Conservation (phyloP, 495 filamentous ascomycete species). For the Collariella sp. region DNA sequence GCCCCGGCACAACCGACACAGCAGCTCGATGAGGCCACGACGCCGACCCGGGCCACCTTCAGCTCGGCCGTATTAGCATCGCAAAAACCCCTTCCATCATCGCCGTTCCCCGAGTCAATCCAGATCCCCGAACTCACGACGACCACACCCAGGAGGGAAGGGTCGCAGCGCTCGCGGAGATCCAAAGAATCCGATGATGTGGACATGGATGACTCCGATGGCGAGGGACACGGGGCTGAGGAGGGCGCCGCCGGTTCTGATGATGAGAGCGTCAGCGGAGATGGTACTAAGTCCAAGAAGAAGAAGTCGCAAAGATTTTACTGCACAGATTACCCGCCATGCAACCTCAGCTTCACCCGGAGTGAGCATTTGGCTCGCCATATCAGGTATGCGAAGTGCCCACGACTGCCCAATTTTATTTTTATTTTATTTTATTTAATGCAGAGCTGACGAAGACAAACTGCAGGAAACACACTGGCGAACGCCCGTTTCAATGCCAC, state of each 20-base stretch:
- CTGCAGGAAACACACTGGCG: constrained; percentile 87
- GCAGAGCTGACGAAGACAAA: constrained; percentile 20
- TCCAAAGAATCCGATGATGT: constrained; percentile 65
- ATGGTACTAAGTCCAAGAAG: constrained; percentile 68
- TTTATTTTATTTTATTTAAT: too few relatives aligned
- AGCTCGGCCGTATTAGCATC: constrained; percentile 31
- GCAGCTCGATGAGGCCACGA: constrained; percentile 43
- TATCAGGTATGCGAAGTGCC: constrained; percentile 55
- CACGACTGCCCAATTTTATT: not conserved
- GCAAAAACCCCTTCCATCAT: constrained; percentile 54
- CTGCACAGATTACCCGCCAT: constrained; percentile 94
- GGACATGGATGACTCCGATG: constrained; percentile 69
- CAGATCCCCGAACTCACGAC: constrained; percentile 38
- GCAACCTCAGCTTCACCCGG: constrained; percentile 87
- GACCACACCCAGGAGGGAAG: constrained; percentile 42
- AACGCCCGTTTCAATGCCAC: constrained; percentile 95
- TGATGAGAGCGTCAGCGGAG: constrained; percentile 59
- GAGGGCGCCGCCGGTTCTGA: constrained; percentile 69
- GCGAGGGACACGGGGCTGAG: constrained; percentile 32
- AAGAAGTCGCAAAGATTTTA: constrained; percentile 97
- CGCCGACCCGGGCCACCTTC: constrained; percentile 57
- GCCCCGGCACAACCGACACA: constrained; percentile 36
- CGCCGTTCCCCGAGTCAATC: constrained; percentile 47
- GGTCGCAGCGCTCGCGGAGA: constrained; percentile 54
- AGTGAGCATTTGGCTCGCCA: constrained; percentile 94